Evolutionary conservation across 768 basidiomycete species (phyloP).

Genomic region (Mycena rebaudengoi): DNA sequence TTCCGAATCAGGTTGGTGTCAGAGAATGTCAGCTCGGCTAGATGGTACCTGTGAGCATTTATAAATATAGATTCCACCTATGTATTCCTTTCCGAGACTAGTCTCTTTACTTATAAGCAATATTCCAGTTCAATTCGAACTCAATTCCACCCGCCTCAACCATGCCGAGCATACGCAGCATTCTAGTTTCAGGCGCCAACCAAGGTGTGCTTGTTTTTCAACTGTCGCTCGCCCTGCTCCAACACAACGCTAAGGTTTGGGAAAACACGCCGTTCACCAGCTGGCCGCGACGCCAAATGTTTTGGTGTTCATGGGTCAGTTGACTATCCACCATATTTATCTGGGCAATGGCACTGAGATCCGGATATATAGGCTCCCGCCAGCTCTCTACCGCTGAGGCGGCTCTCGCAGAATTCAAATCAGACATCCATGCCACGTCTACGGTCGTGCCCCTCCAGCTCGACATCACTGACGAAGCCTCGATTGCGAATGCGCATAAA

Average conservation of each 20-base stretch:
- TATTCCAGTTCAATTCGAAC: too few relatives aligned
- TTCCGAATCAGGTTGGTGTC: too few relatives aligned
- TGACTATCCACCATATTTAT: not conserved
- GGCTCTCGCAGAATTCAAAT: not conserved
- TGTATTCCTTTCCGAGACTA: too few relatives aligned
- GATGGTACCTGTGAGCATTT: too few relatives aligned
- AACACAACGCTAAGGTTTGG: not conserved
- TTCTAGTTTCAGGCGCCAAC: conserved; percentile 16
- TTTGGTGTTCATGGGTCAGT: conserved; percentile 7
- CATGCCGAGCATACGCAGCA: not conserved
- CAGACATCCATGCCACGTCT: conserved; percentile 6
- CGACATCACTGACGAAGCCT: conserved; percentile 12
- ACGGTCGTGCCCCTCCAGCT: conserved; percentile 14
- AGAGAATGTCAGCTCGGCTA: too few relatives aligned
- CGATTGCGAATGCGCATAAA: not conserved
- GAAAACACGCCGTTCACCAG: conserved; percentile 11
- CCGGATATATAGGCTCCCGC: not conserved
- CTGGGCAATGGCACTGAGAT: too few relatives aligned
- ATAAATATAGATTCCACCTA: too few relatives aligned
- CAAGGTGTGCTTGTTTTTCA: too few relatives aligned
- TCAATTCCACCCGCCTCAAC: too few relatives aligned
- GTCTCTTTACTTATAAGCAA: too few relatives aligned
- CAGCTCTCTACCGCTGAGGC: conserved; percentile 8
- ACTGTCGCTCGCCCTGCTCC: not conserved
- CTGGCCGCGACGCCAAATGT: not conserved